phyloP scores from a whole-genome alignment of 2,329 filamentous ascomycete genomes.

The Apiospora marii region DNA sequence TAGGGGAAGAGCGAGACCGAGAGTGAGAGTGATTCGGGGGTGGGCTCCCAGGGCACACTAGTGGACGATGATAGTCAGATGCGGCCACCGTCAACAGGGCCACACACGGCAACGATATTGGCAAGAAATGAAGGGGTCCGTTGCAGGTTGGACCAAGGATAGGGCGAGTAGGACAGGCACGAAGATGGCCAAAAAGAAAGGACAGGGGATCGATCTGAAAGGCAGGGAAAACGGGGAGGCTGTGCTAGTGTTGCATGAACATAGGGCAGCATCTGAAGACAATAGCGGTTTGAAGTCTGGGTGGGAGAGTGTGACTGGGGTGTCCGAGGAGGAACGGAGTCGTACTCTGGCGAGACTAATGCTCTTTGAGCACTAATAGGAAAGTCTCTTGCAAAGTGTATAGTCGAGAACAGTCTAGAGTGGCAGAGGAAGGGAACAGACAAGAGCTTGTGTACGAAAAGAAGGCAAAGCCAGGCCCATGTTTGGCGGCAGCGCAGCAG shows the following conservation, averaged over 20 bases:
- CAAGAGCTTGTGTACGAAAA: slow-evolving; percentile 27
- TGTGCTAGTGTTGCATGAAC: slow-evolving; percentile 44
- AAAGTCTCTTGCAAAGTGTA: slow-evolving; percentile 30
- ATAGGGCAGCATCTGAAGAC: slow-evolving; percentile 41
- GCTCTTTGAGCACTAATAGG: slow-evolving; percentile 16
- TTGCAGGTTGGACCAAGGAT: slow-evolving; percentile 5
- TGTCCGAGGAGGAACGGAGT: slow-evolving; percentile 16
- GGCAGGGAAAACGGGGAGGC: slow-evolving; percentile 36
- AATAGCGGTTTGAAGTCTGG: slow-evolving; percentile 36
- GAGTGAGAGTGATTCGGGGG: not conserved
- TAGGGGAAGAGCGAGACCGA: too few species aligned
- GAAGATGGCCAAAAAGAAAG: slow-evolving; percentile 26
- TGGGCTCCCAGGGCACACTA: slow-evolving; percentile 8
- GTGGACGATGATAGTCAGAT: slow-evolving; percentile 8
- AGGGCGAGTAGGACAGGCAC: slow-evolving; percentile 21
- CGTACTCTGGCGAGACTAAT: slow-evolving; percentile 19
- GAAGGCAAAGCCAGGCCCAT: slow-evolving; percentile 2
- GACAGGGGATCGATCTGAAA: slow-evolving; percentile 36
- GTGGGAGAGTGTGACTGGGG: slow-evolving; percentile 31
- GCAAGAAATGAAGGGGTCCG: slow-evolving; percentile 14
- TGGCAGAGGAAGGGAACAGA: slow-evolving; percentile 33
- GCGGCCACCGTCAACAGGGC: not conserved
- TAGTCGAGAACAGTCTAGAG: slow-evolving; percentile 33
- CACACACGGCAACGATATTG: slow-evolving; percentile 8
- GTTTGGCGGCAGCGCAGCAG: slow-evolving; percentile 31